Evolutionary conservation across 768 basidiomycete species (phyloP), one percentile per base, ranked within the genome.

Genomic region (Hypholoma fasciculare): DNA sequence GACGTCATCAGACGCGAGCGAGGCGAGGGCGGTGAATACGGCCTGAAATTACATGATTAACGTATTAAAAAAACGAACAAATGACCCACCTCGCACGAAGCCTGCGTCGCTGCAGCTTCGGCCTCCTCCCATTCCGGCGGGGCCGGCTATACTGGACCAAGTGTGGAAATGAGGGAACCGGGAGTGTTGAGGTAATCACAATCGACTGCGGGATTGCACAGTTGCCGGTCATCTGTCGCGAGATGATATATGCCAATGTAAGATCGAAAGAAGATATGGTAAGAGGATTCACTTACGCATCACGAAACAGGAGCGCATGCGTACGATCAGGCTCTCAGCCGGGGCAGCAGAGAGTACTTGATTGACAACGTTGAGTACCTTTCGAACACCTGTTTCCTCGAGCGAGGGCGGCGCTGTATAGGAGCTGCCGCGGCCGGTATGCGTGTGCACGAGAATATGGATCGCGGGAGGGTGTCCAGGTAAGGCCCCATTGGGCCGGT

Each of bases 251-350:
- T 7, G 8, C 4, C 16, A 11, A 17, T 43, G 0, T 27, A 40
- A 30, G 50, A 56, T 16, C 30, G 30, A 34, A 6, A 26, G 7
- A 7, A 38, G 7, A 47, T 26, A 34, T 20, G 7, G 47, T 49
- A 37, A 38, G 49, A 36, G 51, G 47, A 34, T 3, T 40, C 12
- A 59, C 64, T 8, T 20, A 63, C 64, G 55, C 20, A 96, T 71
- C 14, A 88, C 82, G 66, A 89, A 90, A 67, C 92, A 93, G 0
- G 90, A 87, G 67, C 82, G 88, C 1, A 84, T 85, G 37, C 82
- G 78, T 16, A 71, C 79, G 46, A 71, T 69, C 2, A 76, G 68
- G 20, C 72, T 66, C 49, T 85, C 82, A 1, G 63, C 59, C 7
- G 38, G 36, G 13, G 48, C 47, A 1, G 77, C 65, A 1, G 74